Evolutionary conservation across 1,284 basidiomycete genomes (phyloP), one percentile per base, ranked within the genome.

Genomic region (Fomes fomentarius): DNA sequence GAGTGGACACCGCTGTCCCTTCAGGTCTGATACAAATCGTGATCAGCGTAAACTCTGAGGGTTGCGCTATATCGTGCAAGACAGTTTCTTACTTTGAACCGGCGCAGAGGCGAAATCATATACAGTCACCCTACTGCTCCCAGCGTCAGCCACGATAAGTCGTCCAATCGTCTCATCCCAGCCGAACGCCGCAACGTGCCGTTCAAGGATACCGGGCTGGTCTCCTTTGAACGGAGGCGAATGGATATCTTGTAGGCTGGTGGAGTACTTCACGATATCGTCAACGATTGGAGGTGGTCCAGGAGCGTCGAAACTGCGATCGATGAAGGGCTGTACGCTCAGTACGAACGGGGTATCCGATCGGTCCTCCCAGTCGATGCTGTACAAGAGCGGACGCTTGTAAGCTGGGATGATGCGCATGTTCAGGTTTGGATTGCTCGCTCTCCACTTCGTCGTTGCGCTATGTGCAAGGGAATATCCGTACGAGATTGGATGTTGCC

Each of bases 301-400:
- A 26, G 6, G 33, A 24, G 17, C 38, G 26, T 50, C 39, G 48
- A 48, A 55, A 6, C 49, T 51, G 10, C 46, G 48, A 46, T 58
- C 56, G 47, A 61, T 45, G 28, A 52, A 45, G 12, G 60, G 56
- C 9, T 47, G 53, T 22, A 61, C 41, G 26, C 39, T 41, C 28
- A 45, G 33, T 30, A 61, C 46, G 38, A 22, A 38, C 24, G 60
- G 60, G 42, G 54, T 35, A 22, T 51, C 56, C 34, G 51, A 40
- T 37, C 26, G 38, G 47, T 61, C 56, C 45, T 61, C 56, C 56
- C 56, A 58, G 1, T 57, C 50, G 6, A 75, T 69, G 33, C 72
- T 74, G 61, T 77, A 82, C 21, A 83, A 57, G n/a, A 85, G 65
- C 26, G 81, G 75, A 21, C 81, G 78, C 44, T 71, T 71, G 15